Evolutionary conservation across 176 grass and related monocot species (phyloP).

Genomic region (Carex cristatella): DNA sequence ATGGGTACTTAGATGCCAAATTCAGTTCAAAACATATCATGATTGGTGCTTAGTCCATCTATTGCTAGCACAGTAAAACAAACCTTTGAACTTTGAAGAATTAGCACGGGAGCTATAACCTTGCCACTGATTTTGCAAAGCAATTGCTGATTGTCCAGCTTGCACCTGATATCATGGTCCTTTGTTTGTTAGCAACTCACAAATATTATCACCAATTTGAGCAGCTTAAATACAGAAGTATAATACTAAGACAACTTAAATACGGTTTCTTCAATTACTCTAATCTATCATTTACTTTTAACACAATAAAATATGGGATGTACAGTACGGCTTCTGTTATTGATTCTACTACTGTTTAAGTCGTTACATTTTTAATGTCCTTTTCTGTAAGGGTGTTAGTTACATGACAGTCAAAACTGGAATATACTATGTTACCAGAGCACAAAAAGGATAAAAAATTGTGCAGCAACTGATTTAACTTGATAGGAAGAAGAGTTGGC

Average conservation of each 20-base stretch:
- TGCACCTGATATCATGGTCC: constrained; percentile 34
- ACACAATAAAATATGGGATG: background rate
- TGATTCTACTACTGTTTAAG: background rate
- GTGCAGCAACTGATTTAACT: background rate
- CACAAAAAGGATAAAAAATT: background rate
- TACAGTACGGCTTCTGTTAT: background rate
- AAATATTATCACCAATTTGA: background rate
- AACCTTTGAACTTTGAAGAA: constrained; percentile 70
- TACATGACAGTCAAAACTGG: background rate
- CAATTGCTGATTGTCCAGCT: constrained; percentile 43
- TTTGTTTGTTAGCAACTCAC: background rate
- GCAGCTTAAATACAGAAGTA: background rate
- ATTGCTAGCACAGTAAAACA: background rate
- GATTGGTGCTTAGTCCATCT: background rate
- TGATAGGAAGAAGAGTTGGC: background rate
- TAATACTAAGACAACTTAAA: background rate
- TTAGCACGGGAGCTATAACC: constrained; percentile 43
- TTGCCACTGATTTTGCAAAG: constrained; percentile 62
- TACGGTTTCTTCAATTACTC: background rate
- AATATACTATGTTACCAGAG: background rate
- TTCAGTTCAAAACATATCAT: background rate
- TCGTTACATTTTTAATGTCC: background rate
- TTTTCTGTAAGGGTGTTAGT: background rate
- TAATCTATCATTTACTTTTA: background rate
- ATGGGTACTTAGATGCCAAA: background rate